Evolutionary conservation across 2,329 filamentous ascomycete genomes (phyloP).

Genomic region (Ophiostoma sp.): DNA sequence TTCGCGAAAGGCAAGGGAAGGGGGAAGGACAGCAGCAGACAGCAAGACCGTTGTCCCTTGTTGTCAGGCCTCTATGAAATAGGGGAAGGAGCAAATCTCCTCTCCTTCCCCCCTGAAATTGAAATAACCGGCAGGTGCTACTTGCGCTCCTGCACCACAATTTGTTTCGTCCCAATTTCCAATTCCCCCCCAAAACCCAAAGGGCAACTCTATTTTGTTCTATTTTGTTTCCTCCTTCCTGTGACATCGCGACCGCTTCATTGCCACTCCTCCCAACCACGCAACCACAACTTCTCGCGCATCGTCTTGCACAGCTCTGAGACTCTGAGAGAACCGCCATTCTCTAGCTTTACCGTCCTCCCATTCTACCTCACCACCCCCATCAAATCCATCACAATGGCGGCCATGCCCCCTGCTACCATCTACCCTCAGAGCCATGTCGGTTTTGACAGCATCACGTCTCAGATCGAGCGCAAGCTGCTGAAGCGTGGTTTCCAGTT

Average conservation of each 20-base stretch:
- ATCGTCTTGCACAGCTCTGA: conserved; percentile 1
- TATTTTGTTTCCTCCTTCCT: conserved; percentile 22
- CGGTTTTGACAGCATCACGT: conserved; percentile 99
- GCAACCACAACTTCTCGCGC: conserved; percentile 4
- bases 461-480: conserved; percentile 98
- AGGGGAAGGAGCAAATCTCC: conserved; percentile 25
- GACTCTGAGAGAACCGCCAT: not conserved
- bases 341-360: conserved; percentile 8
- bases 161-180: conserved; percentile 25
- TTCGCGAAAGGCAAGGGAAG: conserved; percentile 17
- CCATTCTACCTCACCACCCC: not conserved
- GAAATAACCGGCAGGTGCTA: conserved; percentile 20
- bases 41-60: conserved; percentile 12
- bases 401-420: conserved; percentile 62
- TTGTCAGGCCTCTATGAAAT: conserved; percentile 20
- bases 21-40: conserved; percentile 1
- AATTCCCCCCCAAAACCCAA: conserved; percentile 19
- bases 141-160: conserved; percentile 22
- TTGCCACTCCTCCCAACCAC: conserved; percentile 1
- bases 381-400: conserved; percentile 39
- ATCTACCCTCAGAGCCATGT: conserved; percentile 95
- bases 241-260: conserved; percentile 22
- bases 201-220: conserved; percentile 18
- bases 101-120: conserved; percentile 23
- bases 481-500: conserved; percentile 99